These are phyloP conservation scores for Dunaliella sp. DNA, from an alignment of 139 green algal genomes.

Conservation along the genomic window DNA sequence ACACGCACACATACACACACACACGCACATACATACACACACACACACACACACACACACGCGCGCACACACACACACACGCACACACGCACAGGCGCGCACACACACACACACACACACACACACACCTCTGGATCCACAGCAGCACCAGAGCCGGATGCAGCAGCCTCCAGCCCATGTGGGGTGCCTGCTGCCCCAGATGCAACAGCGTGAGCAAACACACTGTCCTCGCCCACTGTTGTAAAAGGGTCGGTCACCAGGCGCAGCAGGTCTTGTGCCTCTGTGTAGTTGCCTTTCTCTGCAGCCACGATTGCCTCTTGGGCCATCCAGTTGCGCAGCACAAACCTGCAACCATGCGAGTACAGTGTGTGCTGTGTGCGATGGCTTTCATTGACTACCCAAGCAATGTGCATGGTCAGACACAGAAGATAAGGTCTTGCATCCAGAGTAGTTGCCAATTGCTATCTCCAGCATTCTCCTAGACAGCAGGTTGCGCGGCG, in stretches of 20 bases:
- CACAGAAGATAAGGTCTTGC: no score
- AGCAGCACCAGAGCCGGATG: not conserved
- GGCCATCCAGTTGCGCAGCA: constrained; percentile 61
- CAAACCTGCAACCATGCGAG: constrained; percentile 30
- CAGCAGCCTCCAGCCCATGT: not conserved
- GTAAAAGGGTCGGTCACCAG: constrained; percentile 45
- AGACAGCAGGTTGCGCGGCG: no score
- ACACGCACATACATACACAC: no score
- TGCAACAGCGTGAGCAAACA: not conserved
- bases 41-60: no score
- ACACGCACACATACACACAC: no score
- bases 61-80: no score
- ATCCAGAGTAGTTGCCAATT: no score
- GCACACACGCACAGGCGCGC: no score
- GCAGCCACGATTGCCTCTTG: constrained; percentile 54
- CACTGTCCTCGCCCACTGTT: constrained; percentile 22
- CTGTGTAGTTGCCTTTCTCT: constrained; percentile 42
- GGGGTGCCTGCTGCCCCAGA: not conserved
- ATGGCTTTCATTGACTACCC: no score
- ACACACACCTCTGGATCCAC: not conserved
- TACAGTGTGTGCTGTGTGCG: no score
- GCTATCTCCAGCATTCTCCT: no score
- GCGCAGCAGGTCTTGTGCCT: constrained; percentile 29
- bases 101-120: not conserved
- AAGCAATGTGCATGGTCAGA: no score